Percentiles rank a stretch among this genome's conserved stretches.
Evolutionary conservation across 306 rosid genomes (phyloP).

Genomic region (Cicer yamashitae): DNA sequence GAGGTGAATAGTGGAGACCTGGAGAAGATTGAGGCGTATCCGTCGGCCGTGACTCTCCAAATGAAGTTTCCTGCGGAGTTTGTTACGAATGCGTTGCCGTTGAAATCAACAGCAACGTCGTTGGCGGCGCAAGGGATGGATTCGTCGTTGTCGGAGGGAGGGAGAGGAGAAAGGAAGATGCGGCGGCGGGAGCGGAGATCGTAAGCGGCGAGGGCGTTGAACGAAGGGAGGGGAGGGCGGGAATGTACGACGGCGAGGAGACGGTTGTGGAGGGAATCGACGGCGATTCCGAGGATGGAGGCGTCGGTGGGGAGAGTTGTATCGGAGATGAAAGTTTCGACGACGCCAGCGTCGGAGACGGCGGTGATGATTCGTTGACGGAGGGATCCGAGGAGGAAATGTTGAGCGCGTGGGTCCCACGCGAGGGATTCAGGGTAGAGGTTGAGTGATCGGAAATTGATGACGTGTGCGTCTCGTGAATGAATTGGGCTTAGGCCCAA

Average conservation of each 20-base stretch:
- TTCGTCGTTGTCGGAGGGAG: slow-evolving; percentile 35
- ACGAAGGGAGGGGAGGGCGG: slow-evolving; percentile 52
- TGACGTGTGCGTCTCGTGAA: slow-evolving; percentile 59
- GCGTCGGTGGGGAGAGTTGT: slow-evolving; percentile 57
- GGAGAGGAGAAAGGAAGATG: slow-evolving; percentile 59
- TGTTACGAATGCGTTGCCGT: slow-evolving; percentile 80
- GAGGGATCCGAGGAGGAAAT: slow-evolving; percentile 73
- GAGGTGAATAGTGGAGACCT: slow-evolving; percentile 51
- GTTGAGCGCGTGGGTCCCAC: slow-evolving; percentile 74
- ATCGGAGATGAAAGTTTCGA: slow-evolving; percentile 67
- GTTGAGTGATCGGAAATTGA: slow-evolving; percentile 67
- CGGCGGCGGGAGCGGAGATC: slow-evolving; percentile 63
- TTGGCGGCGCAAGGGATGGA: slow-evolving; percentile 43
- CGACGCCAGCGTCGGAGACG: slow-evolving; percentile 81
- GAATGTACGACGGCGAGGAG: slow-evolving; percentile 65
- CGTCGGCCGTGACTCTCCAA: slow-evolving; percentile 67
- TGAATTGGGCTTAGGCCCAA: slow-evolving; percentile 37
- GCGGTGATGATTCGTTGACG: slow-evolving; percentile 57
- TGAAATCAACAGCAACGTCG: slow-evolving; percentile 67
- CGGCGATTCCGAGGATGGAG: slow-evolving; percentile 67
- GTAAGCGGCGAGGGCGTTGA: slow-evolving; percentile 82
- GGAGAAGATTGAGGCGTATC: slow-evolving; percentile 69
- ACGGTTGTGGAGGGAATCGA: slow-evolving; percentile 58
- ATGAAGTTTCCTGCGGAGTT: slow-evolving; percentile 74
- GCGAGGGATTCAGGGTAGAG: slow-evolving; percentile 75